Evolutionary conservation across 2,329 filamentous ascomycete species (phyloP), one percentile per base, ranked within the genome.

Genomic region (Periconia macrospinosa): DNA sequence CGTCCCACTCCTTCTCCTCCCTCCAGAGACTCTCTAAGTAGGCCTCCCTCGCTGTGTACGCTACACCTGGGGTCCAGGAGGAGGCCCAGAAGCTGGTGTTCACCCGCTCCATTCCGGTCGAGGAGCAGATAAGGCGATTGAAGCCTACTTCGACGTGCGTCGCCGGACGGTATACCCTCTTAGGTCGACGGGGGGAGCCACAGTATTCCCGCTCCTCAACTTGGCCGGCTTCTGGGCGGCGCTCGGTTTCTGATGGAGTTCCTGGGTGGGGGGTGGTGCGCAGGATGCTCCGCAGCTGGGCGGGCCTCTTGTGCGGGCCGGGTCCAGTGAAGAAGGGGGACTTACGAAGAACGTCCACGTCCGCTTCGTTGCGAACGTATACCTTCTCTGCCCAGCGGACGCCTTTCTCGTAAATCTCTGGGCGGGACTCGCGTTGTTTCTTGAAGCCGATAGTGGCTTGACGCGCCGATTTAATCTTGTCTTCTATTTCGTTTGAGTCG

Each of bases 261-360:
- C 33, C 33, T 42, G 42, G 42, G 13, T 44, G 18, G 20, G 18
- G 19, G 3, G 42, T 23, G 6, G 50, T 48, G 10, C 50, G 50
- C 2, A 53, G 45, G 11, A 53, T 49, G 41, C 50, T 35, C 7
- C 41, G 41, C 2, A 17, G 27, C n/a, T 40, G 23, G 13, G 17
- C 13, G 6, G 27, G 17, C 3, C 37, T 23, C 30, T 53, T 53
- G 41, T 53, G 45, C 7, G 45, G 45, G 37, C 30, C 37, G 19
- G 17, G 48, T 17, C 1, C 8, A 23, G 7, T 47, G 30, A 45
- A 48, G 17, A 9, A 30, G 2, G 47, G 19, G 1, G 42, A 41
- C n/a, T 41, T 46, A 10, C 57, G 50, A 20, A 59, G 52, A 11
- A 45, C n/a, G 14, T 60, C 55, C 20, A 60, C 27, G 30, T 60